Evolutionary conservation across 192 early-diverging fungal species (phyloP).

Genomic region (Coemansia sp.): DNA sequence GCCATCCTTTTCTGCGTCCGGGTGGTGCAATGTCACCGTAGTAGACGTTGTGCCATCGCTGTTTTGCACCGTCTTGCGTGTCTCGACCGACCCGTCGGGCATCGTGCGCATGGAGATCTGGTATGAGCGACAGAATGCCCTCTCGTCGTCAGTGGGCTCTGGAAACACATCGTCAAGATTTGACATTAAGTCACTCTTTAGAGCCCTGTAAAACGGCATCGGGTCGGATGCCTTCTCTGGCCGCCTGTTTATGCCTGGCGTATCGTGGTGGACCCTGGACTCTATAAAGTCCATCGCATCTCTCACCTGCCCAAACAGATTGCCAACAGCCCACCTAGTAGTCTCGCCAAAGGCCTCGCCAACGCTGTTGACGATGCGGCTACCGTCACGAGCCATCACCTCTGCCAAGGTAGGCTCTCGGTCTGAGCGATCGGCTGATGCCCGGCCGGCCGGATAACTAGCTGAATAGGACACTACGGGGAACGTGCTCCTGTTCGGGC

Average conservation of each 20-base stretch:
- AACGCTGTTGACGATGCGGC: conserved; percentile 23
- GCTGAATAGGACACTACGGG: conserved; percentile 28
- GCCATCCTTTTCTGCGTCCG: conserved; percentile 12
- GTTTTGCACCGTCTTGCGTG: conserved; percentile 32
- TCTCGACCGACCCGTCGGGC: conserved; percentile 51
- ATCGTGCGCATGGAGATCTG: conserved; percentile 38
- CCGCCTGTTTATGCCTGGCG: not conserved
- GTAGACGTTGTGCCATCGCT: conserved; percentile 30
- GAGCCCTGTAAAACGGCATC: conserved; percentile 15
- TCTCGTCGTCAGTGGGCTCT: conserved; percentile 16
- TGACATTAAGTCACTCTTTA: conserved; percentile 22
- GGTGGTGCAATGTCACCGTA: conserved; percentile 23
- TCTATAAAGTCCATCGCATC: conserved; percentile 41
- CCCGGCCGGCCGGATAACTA: not conserved
- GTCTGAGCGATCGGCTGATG: not conserved
- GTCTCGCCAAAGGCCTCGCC: conserved; percentile 43
- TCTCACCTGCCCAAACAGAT: conserved; percentile 39
- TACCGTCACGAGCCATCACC: conserved; percentile 14
- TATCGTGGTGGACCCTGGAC: conserved; percentile 17
- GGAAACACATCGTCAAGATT: conserved; percentile 36
- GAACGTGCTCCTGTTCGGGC: conserved; percentile 13
- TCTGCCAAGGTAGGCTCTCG: not conserved
- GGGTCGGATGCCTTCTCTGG: not conserved
- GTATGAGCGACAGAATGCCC: conserved; percentile 22
- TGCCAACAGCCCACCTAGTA: conserved; percentile 42